Percentiles rank a stretch among this genome's conserved stretches.
phyloP scores from a whole-genome alignment of 2,329 filamentous ascomycete species.

The Aspergillus brasiliensis region DNA sequence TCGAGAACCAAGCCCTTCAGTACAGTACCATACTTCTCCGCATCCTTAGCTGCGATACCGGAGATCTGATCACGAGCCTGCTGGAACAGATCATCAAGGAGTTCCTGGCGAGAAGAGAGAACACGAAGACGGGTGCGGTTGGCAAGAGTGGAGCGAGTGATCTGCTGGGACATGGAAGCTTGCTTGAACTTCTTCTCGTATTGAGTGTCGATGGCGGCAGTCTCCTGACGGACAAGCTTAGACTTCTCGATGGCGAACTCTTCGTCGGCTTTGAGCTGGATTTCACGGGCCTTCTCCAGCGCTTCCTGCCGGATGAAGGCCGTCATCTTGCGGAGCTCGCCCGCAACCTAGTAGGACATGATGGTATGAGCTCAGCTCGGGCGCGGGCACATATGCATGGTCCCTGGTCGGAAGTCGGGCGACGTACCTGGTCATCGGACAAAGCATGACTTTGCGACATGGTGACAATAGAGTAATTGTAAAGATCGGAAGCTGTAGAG shows the following conservation, averaged over 20 bases:
- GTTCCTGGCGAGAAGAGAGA: constrained; percentile 81
- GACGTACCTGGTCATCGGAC: constrained; percentile 89
- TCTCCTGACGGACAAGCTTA: constrained; percentile 96
- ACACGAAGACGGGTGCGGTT: constrained; percentile 95
- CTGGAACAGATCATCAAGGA: constrained; percentile 89
- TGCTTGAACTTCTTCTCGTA: constrained; percentile 99
- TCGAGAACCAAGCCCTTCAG: constrained; percentile 84
- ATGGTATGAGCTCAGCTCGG: constrained; percentile 17
- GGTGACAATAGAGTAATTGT: constrained; percentile 48
- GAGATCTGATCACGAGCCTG: constrained; percentile 71
- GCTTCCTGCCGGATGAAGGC: constrained; percentile 99
- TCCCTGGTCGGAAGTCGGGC: constrained; percentile 1
- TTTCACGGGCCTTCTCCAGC: constrained; percentile 93
- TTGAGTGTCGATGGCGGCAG: constrained; percentile 81
- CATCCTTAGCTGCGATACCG: constrained; percentile 57
- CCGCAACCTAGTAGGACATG: constrained; percentile 69
- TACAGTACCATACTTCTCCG: constrained; percentile 69
- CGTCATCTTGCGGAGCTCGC: constrained; percentile 99
- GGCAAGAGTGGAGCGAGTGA: constrained; percentile 90
- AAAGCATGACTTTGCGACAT: constrained; percentile 95
- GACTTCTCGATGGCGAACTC: constrained; percentile 99
- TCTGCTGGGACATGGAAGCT: constrained; percentile 97
- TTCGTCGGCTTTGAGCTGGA: constrained; percentile 97
- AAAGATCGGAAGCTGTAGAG: constrained; percentile 3
- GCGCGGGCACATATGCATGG: constrained; percentile 19